Conservation (phyloP, 2,329 filamentous ascomycete genomes). For the Sporothrix dimorphospora region DNA sequence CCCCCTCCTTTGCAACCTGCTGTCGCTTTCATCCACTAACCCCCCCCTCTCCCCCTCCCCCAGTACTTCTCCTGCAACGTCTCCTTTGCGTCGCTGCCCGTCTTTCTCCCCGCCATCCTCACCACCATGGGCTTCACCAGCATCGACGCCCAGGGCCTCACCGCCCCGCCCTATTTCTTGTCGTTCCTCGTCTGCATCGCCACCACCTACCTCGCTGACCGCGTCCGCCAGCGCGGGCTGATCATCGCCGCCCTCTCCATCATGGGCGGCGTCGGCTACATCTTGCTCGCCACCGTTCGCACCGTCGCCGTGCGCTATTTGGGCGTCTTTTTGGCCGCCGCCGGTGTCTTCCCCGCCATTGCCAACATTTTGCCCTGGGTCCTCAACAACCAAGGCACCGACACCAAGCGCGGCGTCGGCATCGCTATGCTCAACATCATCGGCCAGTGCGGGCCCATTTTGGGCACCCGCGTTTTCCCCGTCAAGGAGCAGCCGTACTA, state of each 20-base stretch:
- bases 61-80: conserved; percentile 47
- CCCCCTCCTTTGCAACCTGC: neutral
- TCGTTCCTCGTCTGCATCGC: conserved; percentile 65
- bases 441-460: conserved; percentile 64
- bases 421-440: conserved; percentile 65
- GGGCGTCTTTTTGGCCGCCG: conserved; percentile 51
- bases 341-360: conserved; percentile 64
- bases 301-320: conserved; percentile 50
- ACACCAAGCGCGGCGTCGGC: conserved; percentile 65
- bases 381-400: conserved; percentile 69
- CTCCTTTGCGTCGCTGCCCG: conserved; percentile 50
- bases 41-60: too few relatives aligned
- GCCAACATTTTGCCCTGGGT: conserved; percentile 72
- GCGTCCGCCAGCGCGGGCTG: conserved; percentile 64
- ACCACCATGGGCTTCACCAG: conserved; percentile 68
- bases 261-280: conserved; percentile 64
- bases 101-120: conserved; percentile 67
- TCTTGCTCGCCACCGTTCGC: conserved; percentile 62
- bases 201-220: conserved; percentile 68
- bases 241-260: conserved; percentile 60
- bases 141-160: conserved; percentile 71
- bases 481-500: conserved; percentile 44
- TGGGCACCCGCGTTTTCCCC: conserved; percentile 68
- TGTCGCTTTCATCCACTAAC: neutral
- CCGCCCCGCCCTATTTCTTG: conserved; percentile 71